phyloP scores from a whole-genome alignment of 2,329 filamentous ascomycete species.

The Monosporascus sp. region DNA sequence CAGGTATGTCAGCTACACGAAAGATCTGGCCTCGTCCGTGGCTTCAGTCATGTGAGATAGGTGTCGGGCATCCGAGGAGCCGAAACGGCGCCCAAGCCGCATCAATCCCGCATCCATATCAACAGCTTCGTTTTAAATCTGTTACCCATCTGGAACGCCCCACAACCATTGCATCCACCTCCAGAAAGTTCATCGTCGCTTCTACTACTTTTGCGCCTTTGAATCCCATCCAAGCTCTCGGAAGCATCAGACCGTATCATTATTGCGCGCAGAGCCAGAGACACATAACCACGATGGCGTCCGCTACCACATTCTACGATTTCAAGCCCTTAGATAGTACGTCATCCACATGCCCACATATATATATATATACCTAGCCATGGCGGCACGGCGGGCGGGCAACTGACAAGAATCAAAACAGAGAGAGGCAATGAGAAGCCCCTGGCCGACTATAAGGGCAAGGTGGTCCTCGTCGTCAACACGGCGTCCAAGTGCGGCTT shows the following conservation, averaged over 20 bases:
- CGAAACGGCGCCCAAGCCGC: neutral
- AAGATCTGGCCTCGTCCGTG: neutral
- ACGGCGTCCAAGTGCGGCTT: slow-evolving; percentile 98
- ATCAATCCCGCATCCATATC: neutral
- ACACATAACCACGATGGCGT: slow-evolving; percentile 49
- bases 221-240: neutral
- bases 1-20: neutral
- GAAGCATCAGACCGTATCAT: neutral
- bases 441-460: slow-evolving; percentile 72
- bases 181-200: neutral
- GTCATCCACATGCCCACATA: slow-evolving; percentile 26
- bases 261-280: neutral
- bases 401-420: slow-evolving; percentile 28
- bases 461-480: slow-evolving; percentile 95
- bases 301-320: slow-evolving; percentile 71
- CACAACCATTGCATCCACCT: neutral
- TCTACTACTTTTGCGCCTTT: neutral
- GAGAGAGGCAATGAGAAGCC: slow-evolving; percentile 69
- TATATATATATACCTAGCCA: neutral
- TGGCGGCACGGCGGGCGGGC: no score
- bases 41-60: neutral
- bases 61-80: neutral
- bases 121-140: neutral
- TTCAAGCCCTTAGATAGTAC: slow-evolving; percentile 79
- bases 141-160: neutral